A percentile compares a stretch with the other conserved stretches of the same genome.
phyloP scores from a whole-genome alignment of 805 yeast genomes.

The Ogataea paraovalis region DNA sequence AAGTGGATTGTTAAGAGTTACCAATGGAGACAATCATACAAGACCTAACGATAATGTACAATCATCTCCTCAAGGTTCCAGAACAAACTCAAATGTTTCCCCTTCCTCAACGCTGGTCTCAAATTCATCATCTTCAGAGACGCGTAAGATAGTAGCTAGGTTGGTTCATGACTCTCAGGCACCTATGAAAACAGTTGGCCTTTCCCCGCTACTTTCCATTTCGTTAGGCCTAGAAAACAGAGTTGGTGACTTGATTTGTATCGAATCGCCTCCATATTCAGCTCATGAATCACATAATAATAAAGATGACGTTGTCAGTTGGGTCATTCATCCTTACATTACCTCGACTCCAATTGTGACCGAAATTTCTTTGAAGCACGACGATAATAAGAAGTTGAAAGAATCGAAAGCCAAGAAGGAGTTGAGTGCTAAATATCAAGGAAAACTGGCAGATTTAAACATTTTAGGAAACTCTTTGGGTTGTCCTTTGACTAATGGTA shows the following conservation, averaged over 20 bases:
- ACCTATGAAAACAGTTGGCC: slow-evolving; percentile 40
- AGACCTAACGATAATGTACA: background rate
- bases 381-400: slow-evolving; percentile 24
- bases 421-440: slow-evolving; percentile 12
- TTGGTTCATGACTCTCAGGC: slow-evolving; percentile 37
- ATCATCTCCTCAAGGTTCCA: background rate
- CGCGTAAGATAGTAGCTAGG: slow-evolving; percentile 47
- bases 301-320: slow-evolving; percentile 27
- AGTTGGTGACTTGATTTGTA: slow-evolving; percentile 50
- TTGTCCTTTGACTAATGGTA: slow-evolving; percentile 43
- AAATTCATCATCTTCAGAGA: slow-evolving; percentile 22
- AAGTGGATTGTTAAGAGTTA: slow-evolving; percentile 11
- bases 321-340: slow-evolving; percentile 53
- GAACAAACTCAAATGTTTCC: slow-evolving; percentile 2
- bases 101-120: background rate
- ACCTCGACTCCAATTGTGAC: slow-evolving; percentile 36
- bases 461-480: slow-evolving; percentile 17
- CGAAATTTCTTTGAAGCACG: slow-evolving; percentile 29
- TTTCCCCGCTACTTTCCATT: slow-evolving; percentile 50
- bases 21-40: slow-evolving; percentile 1
- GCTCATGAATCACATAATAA: slow-evolving; percentile 13
- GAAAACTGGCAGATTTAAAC: slow-evolving; percentile 8
- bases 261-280: slow-evolving; percentile 34
- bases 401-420: slow-evolving; percentile 22
- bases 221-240: slow-evolving; percentile 50